Percentiles rank a stretch among this genome's conserved stretches.
Conservation (phyloP, 305 asterid genomes). For the Petunia hybrid region DNA sequence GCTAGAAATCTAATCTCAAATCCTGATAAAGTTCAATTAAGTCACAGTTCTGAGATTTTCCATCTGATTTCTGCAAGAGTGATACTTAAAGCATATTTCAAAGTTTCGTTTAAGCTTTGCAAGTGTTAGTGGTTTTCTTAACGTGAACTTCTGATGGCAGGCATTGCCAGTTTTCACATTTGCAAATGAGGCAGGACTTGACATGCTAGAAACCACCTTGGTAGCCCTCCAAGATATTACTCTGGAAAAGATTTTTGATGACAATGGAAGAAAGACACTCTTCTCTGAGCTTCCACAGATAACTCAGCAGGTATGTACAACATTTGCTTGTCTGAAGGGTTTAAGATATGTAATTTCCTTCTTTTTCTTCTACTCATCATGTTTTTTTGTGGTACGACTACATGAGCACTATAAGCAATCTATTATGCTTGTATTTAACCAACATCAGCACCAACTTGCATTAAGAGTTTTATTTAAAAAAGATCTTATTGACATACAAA, state of each 20-base stretch:
- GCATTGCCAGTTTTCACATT: conserved; percentile 88
- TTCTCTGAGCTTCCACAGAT: conserved; percentile 90
- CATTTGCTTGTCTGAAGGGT: background rate
- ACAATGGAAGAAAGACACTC: conserved; percentile 72
- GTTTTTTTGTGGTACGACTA: background rate
- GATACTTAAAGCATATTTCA: background rate
- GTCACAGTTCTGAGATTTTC: background rate
- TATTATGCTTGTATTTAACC: background rate
- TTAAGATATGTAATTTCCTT: background rate
- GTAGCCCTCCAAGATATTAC: conserved; percentile 91
- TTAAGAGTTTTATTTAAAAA: background rate
- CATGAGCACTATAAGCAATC: background rate
- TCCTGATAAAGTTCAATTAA: background rate
- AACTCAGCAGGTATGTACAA: conserved; percentile 75
- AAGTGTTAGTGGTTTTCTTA: conserved; percentile 3
- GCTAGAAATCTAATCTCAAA: background rate
- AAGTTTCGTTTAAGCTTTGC: background rate
- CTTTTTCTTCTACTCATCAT: background rate
- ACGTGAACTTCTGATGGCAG: conserved; percentile 47
- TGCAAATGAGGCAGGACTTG: conserved; percentile 95
- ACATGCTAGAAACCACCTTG: conserved; percentile 94
- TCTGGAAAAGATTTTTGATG: conserved; percentile 81
- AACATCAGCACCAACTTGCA: background rate
- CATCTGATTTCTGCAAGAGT: background rate
- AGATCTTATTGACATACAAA: background rate